Conservation (phyloP, 192 early-diverging fungal species). For the Backusella parvicylindrica region DNA sequence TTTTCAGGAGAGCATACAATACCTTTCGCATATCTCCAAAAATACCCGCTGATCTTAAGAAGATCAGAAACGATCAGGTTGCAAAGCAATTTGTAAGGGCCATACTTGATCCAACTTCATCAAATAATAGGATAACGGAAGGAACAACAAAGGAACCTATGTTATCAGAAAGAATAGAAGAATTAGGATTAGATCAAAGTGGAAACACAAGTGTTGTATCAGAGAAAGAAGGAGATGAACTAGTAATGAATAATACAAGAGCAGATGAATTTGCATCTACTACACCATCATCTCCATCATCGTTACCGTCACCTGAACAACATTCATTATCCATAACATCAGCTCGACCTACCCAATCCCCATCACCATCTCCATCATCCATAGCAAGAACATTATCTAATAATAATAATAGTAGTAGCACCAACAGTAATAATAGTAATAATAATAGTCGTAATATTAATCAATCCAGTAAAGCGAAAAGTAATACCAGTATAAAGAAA, state of each 20-base stretch:
- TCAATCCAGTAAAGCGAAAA: neutral
- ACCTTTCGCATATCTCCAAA: conserved; percentile 13
- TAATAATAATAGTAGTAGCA: neutral
- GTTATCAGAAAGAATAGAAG: neutral
- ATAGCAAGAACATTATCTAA: neutral
- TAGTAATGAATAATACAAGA: neutral
- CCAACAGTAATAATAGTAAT: neutral
- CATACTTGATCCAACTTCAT: conserved; percentile 1
- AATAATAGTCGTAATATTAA: neutral
- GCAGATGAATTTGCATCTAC: neutral
- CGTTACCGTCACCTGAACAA: neutral
- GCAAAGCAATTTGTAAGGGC: conserved; percentile 10
- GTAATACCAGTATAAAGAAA: neutral
- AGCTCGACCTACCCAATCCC: neutral
- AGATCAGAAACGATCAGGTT: conserved; percentile 10
- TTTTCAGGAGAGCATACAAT: conserved; percentile 19
- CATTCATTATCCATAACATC: neutral
- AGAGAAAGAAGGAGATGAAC: too few species aligned
- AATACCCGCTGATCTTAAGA: conserved; percentile 15
- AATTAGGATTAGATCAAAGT: neutral
- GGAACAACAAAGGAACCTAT: neutral
- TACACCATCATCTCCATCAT: neutral
- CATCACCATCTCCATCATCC: neutral
- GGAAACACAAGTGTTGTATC: too few species aligned
- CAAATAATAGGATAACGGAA: neutral